Conservation (phyloP, 306 rosid genomes). For the Dicorynia guianensis region DNA sequence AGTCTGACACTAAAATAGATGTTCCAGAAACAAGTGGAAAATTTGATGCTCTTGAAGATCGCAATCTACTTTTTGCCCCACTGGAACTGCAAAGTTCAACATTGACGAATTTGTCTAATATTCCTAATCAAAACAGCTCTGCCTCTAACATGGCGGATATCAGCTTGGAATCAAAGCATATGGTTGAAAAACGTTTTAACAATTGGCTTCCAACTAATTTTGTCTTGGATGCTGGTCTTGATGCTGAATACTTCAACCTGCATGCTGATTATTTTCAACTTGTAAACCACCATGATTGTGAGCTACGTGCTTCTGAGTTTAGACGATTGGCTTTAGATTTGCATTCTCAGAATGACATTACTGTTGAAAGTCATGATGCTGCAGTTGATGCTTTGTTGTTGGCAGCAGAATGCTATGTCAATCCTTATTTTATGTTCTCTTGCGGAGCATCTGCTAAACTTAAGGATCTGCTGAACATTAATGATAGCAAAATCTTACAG, state of each 20-base stretch:
- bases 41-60: conserved; percentile 67
- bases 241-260: conserved; percentile 68
- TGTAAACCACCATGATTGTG: conserved; percentile 69
- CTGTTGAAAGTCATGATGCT: conserved; percentile 88
- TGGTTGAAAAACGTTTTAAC: conserved; percentile 47
- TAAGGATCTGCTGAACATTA: conserved; percentile 45
- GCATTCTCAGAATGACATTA: conserved; percentile 71
- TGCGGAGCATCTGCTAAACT: conserved; percentile 57
- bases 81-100: conserved; percentile 63
- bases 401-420: conserved; percentile 94
- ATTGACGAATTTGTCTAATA: conserved; percentile 57
- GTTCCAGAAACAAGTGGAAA: conserved; percentile 60
- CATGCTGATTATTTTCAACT: conserved; percentile 92
- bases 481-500: conserved; percentile 46
- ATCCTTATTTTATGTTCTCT: conserved; percentile 84
- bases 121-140: conserved; percentile 54
- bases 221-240: conserved; percentile 62
- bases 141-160: conserved; percentile 52
- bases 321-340: conserved; percentile 81
- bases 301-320: conserved; percentile 87
- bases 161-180: conserved; percentile 59
- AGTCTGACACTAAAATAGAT: conserved; percentile 69
- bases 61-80: conserved; percentile 73
- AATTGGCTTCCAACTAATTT: conserved; percentile 50
- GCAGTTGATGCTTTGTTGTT: conserved; percentile 90